phyloP scores from a whole-genome alignment of 257 asterid genomes.

The Pogostemon cablin region DNA sequence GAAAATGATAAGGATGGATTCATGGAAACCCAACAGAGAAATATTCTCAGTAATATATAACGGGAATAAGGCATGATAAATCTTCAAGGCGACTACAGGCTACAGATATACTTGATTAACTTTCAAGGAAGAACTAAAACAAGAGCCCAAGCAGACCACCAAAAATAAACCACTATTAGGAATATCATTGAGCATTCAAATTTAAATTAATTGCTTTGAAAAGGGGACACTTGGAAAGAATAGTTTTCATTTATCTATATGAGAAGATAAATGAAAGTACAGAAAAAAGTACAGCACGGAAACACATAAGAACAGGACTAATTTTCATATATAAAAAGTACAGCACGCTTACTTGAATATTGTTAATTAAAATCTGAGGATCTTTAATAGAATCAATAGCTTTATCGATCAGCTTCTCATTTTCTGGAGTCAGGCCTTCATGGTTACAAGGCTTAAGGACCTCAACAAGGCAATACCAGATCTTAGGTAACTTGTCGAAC shows the following conservation, averaged over 20 bases:
- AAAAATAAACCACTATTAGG: neutral
- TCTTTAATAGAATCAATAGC: constrained; percentile 67
- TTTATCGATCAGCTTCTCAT: constrained; percentile 66
- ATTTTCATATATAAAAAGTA: constrained; percentile 5
- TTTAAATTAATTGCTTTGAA: neutral
- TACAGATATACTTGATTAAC: neutral
- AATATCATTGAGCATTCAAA: neutral
- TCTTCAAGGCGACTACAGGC: constrained; percentile 9
- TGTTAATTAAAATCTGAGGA: constrained; percentile 86
- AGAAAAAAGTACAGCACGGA: no score
- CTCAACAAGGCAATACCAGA: constrained; percentile 97
- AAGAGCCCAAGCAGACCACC: neutral
- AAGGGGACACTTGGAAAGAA: constrained; percentile 6
- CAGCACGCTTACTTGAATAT: constrained; percentile 73
- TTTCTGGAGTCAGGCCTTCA: constrained; percentile 60
- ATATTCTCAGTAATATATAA: neutral
- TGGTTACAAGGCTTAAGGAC: constrained; percentile 79
- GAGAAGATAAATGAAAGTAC: neutral
- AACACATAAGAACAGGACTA: no score
- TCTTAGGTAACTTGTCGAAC: constrained; percentile 86
- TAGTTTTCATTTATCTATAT: neutral
- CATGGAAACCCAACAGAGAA: neutral
- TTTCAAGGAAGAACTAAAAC: neutral
- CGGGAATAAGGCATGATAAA: neutral
- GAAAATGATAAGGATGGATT: neutral